Base-by-base conservation (phyloP, 148 eudicot genomes). In the Vaccinium corymbosum region DNA sequence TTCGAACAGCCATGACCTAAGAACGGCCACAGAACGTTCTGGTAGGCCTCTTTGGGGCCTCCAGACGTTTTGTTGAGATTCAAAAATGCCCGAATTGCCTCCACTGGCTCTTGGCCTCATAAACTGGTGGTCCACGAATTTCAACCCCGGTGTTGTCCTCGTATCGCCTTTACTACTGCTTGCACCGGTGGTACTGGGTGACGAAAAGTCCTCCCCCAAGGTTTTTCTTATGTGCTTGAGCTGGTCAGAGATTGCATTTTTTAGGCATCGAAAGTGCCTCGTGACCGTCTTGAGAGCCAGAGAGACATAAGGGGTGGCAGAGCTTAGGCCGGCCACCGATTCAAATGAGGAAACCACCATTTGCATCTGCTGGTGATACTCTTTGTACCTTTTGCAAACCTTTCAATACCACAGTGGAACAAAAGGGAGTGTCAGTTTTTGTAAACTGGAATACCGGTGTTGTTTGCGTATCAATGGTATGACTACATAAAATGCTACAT, bases 21-120 rank as follows among this genome's bases (percentile, higher is more conserved):
- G 84, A 27, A 91, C 51, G 25, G 87, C 82, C 12, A 89, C 91
- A 16, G 90, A 72, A 32, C 88, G 74, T 71, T 91, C 93, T 1
- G 93, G 93, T n/a, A 91, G 83, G 25, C 93, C 93, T 84, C 93
- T 83, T 22, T 91, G 93, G 15, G 93, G 91, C 87, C 91, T 85
- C 93, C 93, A 91, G 3, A 88, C 75, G 19, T 86, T 83, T 49
- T 84, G 89, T 50, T 86, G 91, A 72, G 80, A 48, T 77, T 86
- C 85, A 80, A 79, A 85, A 46, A 84, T 53, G 49, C 85, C 88
- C 32, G 77, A 10, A 81, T 61, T 75, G 25, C 85, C 84, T 17
- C 81, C 87, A 62, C 85, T 75, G 25, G 55, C 35, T 53, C 77
- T 85, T 76, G 87, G 84, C 81, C 83, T 87, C 62, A 77, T 86